Evolutionary conservation across 805 yeast species (phyloP), one percentile per base, ranked within the genome.

Genomic region (Yarrowia divulgata): DNA sequence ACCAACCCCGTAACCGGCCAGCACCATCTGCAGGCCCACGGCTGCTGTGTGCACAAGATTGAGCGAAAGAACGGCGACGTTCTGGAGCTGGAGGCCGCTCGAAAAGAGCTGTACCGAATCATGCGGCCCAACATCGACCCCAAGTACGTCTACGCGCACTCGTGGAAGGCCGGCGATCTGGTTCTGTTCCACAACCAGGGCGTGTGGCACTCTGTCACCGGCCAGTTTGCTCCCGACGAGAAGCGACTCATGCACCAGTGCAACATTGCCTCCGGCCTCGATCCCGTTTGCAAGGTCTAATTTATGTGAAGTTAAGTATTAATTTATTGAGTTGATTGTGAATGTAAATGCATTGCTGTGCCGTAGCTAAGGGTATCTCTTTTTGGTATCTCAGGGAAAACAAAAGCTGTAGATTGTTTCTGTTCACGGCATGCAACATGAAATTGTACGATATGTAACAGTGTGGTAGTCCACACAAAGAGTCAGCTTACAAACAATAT

Each of bases 201-300:
- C 54, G 93, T 92, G 12, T 90, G 94, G 90, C 97, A 92, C 77
- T 87, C 94, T 1, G 97, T 92, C 40, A 91, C 97, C 16, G 97
- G 97, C 67, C 97, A 91, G 79, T 89, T 92, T 79, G 88, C 85
- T 19, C 84, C 84, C 19, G 91, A 89, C 60, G 95, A 91, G 76
- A 87, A 85, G 74, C 85, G 97, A 78, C 82, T 92, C 76, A 91
- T 92, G 96, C 97, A 92, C 77, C 97, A 92, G 81, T 92, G 97
- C 80, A 92, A 92, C 80, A 90, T 92, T 77, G 97, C 97, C 23
- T 86, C 91, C 75, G 93, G 92, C 9, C 72, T 76, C 16, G 94
- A 90, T 75, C 97, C 97, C 2, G 76, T 79, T 12, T 70, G 71
- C 45, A 54, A 62, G 34, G 42, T 12, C 6, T 70, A 69, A 13